Percentiles rank a stretch among this genome's conserved stretches.
Evolutionary conservation across 1,284 basidiomycete genomes (phyloP).

Genomic region (Chiua sp.): DNA sequence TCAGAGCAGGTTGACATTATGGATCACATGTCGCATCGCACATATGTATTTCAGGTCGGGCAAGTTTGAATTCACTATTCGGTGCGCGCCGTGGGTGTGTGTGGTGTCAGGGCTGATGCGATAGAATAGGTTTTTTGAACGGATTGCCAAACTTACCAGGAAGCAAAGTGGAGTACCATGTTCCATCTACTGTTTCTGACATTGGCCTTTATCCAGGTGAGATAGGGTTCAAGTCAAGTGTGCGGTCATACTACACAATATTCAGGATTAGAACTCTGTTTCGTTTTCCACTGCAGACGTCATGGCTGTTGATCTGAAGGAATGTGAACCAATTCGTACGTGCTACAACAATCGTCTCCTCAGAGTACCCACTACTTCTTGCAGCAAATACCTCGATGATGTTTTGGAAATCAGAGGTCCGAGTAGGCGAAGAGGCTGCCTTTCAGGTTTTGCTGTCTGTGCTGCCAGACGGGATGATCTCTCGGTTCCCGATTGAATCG

Average conservation of each 20-base stretch:
- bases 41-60: no score
- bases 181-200: constrained; percentile 72
- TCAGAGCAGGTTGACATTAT: no score
- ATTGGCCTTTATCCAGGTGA: constrained; percentile 70
- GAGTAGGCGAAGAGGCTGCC: no score
- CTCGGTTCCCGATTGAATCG: no score
- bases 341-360: constrained; percentile 2
- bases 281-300: constrained; percentile 60
- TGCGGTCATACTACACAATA: not conserved
- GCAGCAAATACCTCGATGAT: no score
- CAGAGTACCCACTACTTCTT: not conserved
- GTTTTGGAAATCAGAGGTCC: no score
- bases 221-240: not conserved
- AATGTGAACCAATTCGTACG: constrained; percentile 69
- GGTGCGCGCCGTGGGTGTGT: no score
- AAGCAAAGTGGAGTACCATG: constrained; percentile 78
- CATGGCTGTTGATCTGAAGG: constrained; percentile 65
- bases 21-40: no score
- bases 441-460: no score
- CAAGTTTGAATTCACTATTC: no score
- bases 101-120: not conserved
- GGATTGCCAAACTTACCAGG: constrained; percentile 86
- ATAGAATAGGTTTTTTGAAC: constrained; percentile 80
- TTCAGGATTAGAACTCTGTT: constrained; percentile 60
- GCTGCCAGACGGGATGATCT: no score